Percentiles rank a stretch among this genome's conserved stretches.
phyloP scores from a whole-genome alignment of 352 stramenopile genomes.

The Pythium brassicae region DNA sequence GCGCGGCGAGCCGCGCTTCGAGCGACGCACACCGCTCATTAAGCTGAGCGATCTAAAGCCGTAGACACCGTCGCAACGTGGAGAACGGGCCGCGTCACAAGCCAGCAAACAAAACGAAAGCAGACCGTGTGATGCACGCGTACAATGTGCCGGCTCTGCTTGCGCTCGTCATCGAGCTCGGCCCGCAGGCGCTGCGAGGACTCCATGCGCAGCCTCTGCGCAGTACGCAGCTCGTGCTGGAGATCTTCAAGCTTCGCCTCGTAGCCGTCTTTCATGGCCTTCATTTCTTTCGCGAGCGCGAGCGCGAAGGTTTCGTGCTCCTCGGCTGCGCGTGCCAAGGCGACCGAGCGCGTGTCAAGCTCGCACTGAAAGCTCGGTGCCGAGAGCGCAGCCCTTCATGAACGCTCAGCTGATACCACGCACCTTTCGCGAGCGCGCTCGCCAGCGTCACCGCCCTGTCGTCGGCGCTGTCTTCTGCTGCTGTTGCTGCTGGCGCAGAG shows the following conservation, averaged over 20 bases:
- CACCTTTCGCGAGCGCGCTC: constrained; percentile 17
- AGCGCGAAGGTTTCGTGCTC: constrained; percentile 74
- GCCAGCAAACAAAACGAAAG: not conserved
- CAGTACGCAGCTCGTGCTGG: constrained; percentile 40
- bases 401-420: not conserved
- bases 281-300: constrained; percentile 64
- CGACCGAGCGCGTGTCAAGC: not conserved
- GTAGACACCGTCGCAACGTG: not conserved
- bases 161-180: constrained; percentile 49
- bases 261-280: constrained; percentile 61
- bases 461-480: not conserved
- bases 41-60: constrained; percentile 33
- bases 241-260: constrained; percentile 64
- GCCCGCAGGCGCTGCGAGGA: constrained; percentile 36
- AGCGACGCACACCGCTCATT: constrained; percentile 34
- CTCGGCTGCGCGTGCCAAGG: constrained; percentile 25
- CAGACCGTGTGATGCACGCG: constrained; percentile 1
- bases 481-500: not conserved
- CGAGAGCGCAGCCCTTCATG: not conserved
- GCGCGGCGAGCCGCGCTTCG: constrained; percentile 27
- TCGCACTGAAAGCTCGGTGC: not conserved
- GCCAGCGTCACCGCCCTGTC: not conserved
- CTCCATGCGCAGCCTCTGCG: constrained; percentile 38
- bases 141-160: constrained; percentile 35
- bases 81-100: not conserved